A percentile compares a stretch with the other conserved stretches of the same genome.
Conservation (phyloP, 1,284 basidiomycete species). For the Mycena sp. region DNA sequence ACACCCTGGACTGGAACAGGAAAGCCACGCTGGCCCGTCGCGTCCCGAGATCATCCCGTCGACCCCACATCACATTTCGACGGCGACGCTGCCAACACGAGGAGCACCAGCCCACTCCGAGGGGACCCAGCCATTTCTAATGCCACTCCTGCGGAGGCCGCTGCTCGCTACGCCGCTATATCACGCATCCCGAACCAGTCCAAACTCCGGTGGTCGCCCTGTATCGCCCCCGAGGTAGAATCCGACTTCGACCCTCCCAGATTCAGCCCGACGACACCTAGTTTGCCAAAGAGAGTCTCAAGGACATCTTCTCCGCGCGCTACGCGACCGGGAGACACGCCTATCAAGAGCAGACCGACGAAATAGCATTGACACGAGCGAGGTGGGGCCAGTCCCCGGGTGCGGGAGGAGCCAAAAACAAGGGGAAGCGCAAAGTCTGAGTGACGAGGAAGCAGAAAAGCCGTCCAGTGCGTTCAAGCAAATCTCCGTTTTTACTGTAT, state of each 20-base stretch:
- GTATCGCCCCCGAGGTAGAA: slow-evolving; percentile 59
- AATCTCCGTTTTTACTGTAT: slow-evolving; percentile 11
- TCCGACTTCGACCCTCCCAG: slow-evolving; percentile 65
- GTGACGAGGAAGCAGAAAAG: slow-evolving; percentile 73
- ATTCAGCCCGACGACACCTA: slow-evolving; percentile 52
- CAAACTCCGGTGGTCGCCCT: slow-evolving; percentile 42
- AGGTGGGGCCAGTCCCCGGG: slow-evolving; percentile 65
- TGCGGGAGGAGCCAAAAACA: slow-evolving; percentile 54
- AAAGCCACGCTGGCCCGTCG: slow-evolving; percentile 52
- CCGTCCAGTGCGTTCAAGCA: slow-evolving; percentile 53
- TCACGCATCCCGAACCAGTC: slow-evolving; percentile 48
- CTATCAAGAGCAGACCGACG: too few species aligned
- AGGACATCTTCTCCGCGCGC: slow-evolving; percentile 70
- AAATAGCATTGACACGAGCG: slow-evolving; percentile 70
- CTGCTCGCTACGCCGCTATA: slow-evolving; percentile 62
- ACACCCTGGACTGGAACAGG: slow-evolving; percentile 38
- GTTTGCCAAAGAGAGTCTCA: slow-evolving; percentile 66
- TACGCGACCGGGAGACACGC: slow-evolving; percentile 52
- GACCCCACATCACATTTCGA: slow-evolving; percentile 57
- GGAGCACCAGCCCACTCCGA: slow-evolving; percentile 45
- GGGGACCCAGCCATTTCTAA: slow-evolving; percentile 33
- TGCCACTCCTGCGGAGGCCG: slow-evolving; percentile 37
- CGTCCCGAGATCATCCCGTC: slow-evolving; percentile 45
- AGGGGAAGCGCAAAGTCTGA: slow-evolving; percentile 65
- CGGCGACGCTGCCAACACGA: slow-evolving; percentile 51